A percentile compares a stretch with the other conserved stretches of the same genome.
phyloP scores from a whole-genome alignment of 257 asterid species.

The Voacanga thouarsii region DNA sequence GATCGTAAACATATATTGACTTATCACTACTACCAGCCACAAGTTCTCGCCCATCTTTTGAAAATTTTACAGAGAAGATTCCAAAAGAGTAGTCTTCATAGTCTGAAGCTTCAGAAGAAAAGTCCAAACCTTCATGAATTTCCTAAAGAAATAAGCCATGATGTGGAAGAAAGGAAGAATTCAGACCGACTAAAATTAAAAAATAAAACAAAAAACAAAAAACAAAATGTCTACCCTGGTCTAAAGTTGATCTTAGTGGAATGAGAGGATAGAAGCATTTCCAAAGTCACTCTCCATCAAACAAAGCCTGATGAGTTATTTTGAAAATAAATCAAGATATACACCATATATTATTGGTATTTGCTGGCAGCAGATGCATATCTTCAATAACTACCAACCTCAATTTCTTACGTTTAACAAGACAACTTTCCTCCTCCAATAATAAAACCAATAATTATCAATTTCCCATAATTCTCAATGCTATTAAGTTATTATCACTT shows the following conservation, averaged over 20 bases:
- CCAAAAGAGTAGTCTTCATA: slow-evolving; percentile 75
- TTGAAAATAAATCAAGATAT: background rate
- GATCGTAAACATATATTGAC: slow-evolving; percentile 86
- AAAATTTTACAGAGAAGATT: slow-evolving; percentile 86
- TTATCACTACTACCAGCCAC: slow-evolving; percentile 79
- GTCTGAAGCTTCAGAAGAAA: slow-evolving; percentile 49
- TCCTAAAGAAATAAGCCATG: slow-evolving; percentile 48
- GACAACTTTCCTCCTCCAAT: background rate
- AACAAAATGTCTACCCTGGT: background rate
- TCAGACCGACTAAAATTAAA: background rate
- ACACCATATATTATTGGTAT: background rate
- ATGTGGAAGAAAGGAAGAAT: background rate
- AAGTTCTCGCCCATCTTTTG: slow-evolving; percentile 85
- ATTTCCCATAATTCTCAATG: background rate
- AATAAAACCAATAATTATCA: background rate
- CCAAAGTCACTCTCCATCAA: background rate
- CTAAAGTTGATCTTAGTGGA: too few species aligned
- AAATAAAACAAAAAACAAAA: background rate
- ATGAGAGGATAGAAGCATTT: background rate
- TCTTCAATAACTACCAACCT: background rate
- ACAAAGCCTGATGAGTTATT: background rate
- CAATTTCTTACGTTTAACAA: background rate
- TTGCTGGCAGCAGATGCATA: background rate
- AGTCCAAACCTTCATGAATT: slow-evolving; percentile 88
- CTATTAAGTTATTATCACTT: background rate